These are phyloP conservation scores for Metschnikowia santaceciliae DNA, from an alignment of 805 yeast genomes.

Conservation along the genomic window DNA sequence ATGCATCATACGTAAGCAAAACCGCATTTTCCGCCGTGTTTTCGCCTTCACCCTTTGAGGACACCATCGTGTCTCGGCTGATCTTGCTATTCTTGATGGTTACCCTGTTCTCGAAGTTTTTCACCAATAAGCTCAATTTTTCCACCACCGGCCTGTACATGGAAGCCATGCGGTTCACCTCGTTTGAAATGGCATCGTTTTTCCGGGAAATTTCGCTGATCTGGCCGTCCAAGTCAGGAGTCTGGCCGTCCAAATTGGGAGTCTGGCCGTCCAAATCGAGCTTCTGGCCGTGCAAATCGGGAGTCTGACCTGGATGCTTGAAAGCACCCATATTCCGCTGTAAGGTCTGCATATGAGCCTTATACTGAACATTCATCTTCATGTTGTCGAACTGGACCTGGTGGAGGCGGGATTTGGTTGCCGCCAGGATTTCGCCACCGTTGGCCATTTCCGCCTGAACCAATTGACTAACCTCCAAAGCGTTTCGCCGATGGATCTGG, in stretches of 20 bases:
- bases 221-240: constrained; percentile 20
- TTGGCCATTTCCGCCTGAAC: constrained; percentile 10
- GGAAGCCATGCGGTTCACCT: constrained; percentile 24
- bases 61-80: neutral
- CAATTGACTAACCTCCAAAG: constrained; percentile 8
- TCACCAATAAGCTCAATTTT: constrained; percentile 26
- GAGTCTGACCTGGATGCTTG: constrained; percentile 13
- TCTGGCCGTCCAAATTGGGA: constrained; percentile 19
- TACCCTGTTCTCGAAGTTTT: constrained; percentile 21
- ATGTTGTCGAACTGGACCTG: constrained; percentile 30
- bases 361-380: constrained; percentile 22
- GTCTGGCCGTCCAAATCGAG: constrained; percentile 1
- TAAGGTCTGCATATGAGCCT: constrained; percentile 23
- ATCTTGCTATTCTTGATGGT: constrained; percentile 6
- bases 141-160: constrained; percentile 35
- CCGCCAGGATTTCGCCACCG: constrained; percentile 9
- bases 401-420: constrained; percentile 14
- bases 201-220: constrained; percentile 18
- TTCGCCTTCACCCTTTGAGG: constrained; percentile 3
- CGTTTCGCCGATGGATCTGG: constrained; percentile 31
- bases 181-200: constrained; percentile 15
- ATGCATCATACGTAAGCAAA: constrained; percentile 4
- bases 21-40: neutral
- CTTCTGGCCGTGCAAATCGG: constrained; percentile 20
- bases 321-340: constrained; percentile 17